These are phyloP conservation scores for Fonsecaea nubica DNA, from an alignment of 2,329 filamentous ascomycete genomes.

Conservation along the genomic window DNA sequence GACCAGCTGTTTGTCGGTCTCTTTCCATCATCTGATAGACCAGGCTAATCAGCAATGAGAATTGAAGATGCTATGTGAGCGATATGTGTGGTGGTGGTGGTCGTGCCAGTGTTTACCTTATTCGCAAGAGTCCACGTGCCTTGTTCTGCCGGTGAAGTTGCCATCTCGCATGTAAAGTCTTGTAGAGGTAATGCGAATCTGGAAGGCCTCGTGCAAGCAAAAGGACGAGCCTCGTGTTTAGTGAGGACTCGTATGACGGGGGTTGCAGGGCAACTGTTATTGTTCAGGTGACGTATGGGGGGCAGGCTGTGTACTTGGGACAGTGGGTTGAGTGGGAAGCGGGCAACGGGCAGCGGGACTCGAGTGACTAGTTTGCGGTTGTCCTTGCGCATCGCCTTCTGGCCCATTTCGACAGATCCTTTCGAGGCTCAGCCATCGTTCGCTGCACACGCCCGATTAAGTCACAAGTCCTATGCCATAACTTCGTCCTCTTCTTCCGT, in stretches of 20 bases:
- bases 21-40: conserved; percentile 25
- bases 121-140: not conserved
- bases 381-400: conserved; percentile 7
- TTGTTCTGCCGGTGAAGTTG: not conserved
- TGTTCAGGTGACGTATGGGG: conserved; percentile 23
- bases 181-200: not conserved
- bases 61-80: conserved; percentile 5
- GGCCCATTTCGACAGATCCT: conserved; percentile 9
- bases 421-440: conserved; percentile 22
- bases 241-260: conserved; percentile 12
- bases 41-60: conserved; percentile 31
- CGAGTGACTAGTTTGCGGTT: not conserved
- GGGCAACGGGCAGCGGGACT: conserved; percentile 1
- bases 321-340: not conserved
- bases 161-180: not conserved
- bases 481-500: not conserved
- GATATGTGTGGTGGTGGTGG: not conserved
- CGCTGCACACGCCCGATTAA: not conserved
- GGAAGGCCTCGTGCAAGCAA: not conserved
- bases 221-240: not conserved
- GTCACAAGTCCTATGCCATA: conserved; percentile 2
- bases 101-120: conserved; percentile 2
- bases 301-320: conserved; percentile 13
- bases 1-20: conserved; percentile 22
- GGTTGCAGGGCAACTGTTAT: conserved; percentile 5